Evolutionary conservation across 495 filamentous ascomycete species (phyloP).

Genomic region (Opeltia flavorubescens): DNA sequence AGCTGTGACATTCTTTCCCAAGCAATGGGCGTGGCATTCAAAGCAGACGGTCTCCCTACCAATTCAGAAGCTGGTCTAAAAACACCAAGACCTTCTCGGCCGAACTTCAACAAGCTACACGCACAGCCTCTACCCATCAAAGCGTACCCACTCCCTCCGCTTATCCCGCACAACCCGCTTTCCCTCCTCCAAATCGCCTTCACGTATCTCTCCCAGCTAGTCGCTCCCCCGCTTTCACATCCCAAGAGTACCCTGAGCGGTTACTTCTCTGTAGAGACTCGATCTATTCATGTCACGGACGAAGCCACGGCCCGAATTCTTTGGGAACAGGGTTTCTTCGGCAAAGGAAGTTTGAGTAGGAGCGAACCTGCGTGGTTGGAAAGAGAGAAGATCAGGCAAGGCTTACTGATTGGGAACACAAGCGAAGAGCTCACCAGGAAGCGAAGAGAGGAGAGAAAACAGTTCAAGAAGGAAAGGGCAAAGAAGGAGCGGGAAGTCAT

Average conservation of each 20-base stretch:
- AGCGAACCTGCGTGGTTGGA: slow-evolving; percentile 90
- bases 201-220: slow-evolving; percentile 56
- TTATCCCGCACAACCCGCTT: slow-evolving; percentile 86
- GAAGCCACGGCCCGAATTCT: slow-evolving; percentile 56
- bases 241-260: slow-evolving; percentile 50
- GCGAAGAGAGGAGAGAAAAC: slow-evolving; percentile 63
- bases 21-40: not conserved
- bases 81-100: slow-evolving; percentile 39
- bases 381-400: slow-evolving; percentile 58
- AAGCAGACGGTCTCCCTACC: not conserved
- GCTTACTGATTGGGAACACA: slow-evolving; percentile 44
- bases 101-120: slow-evolving; percentile 59
- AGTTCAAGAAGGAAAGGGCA: slow-evolving; percentile 84
- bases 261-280: slow-evolving; percentile 62
- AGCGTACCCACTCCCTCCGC: slow-evolving; percentile 65
- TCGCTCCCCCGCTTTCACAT: slow-evolving; percentile 54
- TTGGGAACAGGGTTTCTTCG: slow-evolving; percentile 94
- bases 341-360: slow-evolving; percentile 81
- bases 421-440: slow-evolving; percentile 68
- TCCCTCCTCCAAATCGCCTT: slow-evolving; percentile 68
- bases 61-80: slow-evolving; percentile 7
- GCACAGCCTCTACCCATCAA: slow-evolving; percentile 63
- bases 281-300: slow-evolving; percentile 76
- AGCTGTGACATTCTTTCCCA: not conserved
- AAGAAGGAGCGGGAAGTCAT: slow-evolving; percentile 66